These are phyloP conservation scores for Iris macrosiphon DNA, from an alignment of 106 monocot species.

Conservation along the genomic window DNA sequence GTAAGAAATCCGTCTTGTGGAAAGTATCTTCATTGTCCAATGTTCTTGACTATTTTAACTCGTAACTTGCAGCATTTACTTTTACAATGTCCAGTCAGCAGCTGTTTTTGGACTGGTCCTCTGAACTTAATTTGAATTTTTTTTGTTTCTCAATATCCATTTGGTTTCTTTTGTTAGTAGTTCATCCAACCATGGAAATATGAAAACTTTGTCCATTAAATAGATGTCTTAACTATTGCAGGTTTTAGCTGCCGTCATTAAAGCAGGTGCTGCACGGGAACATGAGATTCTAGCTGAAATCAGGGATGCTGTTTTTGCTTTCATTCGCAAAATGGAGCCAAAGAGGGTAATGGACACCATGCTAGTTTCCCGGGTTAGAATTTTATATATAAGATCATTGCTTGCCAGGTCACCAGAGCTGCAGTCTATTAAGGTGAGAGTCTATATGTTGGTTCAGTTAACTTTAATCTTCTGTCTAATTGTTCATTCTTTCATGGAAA, in stretches of 20 bases:
- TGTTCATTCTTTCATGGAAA: not conserved
- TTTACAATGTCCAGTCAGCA: too few species aligned
- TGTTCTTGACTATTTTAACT: too few species aligned
- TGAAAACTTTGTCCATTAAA: too few species aligned
- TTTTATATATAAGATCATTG: constrained; percentile 96
- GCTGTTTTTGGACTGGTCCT: too few species aligned
- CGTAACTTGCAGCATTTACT: too few species aligned
- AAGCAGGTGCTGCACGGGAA: constrained; percentile 96
- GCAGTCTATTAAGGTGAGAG: constrained; percentile 84
- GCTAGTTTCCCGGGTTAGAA: constrained; percentile 97
- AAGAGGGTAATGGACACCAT: constrained; percentile 95
- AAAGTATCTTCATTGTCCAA: too few species aligned
- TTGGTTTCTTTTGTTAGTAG: too few species aligned
- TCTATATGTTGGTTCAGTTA: not conserved
- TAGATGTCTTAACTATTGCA: too few species aligned
- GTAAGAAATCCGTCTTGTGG: too few species aligned
- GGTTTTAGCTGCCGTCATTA: constrained; percentile 99
- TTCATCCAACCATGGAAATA: too few species aligned
- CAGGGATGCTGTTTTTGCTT: constrained; percentile 93
- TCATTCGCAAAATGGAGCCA: constrained; percentile 93
- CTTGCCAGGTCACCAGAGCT: constrained; percentile 90
- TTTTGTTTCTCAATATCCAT: too few species aligned
- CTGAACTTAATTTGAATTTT: too few species aligned
- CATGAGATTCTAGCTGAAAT: constrained; percentile 99
- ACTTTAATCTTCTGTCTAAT: not conserved